Percentiles rank a stretch among this genome's conserved stretches.
phyloP scores from a whole-genome alignment of 164 flowering plant species.

The Kingdonia uniflora region DNA sequence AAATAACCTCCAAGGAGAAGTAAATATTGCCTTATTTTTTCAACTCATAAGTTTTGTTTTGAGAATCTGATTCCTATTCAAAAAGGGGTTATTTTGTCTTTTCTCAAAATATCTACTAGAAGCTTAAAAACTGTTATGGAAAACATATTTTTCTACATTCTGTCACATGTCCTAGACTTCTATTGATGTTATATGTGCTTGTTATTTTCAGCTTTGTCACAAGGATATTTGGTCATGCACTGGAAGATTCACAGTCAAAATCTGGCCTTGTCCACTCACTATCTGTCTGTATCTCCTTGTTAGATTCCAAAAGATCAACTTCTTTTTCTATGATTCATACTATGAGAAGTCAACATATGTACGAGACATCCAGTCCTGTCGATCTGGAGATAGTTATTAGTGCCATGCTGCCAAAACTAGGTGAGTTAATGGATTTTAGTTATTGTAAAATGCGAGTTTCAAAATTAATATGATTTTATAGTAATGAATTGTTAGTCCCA shows the following conservation, averaged over 20 bases:
- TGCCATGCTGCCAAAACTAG: constrained; percentile 91
- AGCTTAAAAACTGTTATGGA: too few relatives aligned
- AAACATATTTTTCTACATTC: too few relatives aligned
- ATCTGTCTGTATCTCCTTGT: constrained; percentile 80
- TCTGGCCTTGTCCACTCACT: constrained; percentile 85
- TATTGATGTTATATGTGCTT: neutral
- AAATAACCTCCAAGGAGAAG: too few relatives aligned
- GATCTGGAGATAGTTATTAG: constrained; percentile 65
- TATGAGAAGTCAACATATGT: constrained; percentile 64
- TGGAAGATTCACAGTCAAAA: constrained; percentile 69
- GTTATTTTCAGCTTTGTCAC: constrained; percentile 58
- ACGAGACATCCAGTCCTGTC: constrained; percentile 51
- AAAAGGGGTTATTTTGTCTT: too few relatives aligned
- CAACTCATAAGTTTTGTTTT: too few relatives aligned
- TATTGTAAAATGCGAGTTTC: too few relatives aligned
- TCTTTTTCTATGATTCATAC: constrained; percentile 43
- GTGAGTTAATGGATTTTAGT: constrained; percentile 27
- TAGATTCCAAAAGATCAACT: constrained; percentile 77
- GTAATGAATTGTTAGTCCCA: too few relatives aligned
- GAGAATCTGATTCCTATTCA: too few relatives aligned
- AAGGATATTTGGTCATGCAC: constrained; percentile 72
- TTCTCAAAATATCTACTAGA: too few relatives aligned
- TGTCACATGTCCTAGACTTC: too few relatives aligned
- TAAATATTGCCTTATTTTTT: too few relatives aligned
- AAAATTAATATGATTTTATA: too few relatives aligned